Conservation (phyloP, 495 filamentous ascomycete genomes). For the Neohortaea acidophila region DNA sequence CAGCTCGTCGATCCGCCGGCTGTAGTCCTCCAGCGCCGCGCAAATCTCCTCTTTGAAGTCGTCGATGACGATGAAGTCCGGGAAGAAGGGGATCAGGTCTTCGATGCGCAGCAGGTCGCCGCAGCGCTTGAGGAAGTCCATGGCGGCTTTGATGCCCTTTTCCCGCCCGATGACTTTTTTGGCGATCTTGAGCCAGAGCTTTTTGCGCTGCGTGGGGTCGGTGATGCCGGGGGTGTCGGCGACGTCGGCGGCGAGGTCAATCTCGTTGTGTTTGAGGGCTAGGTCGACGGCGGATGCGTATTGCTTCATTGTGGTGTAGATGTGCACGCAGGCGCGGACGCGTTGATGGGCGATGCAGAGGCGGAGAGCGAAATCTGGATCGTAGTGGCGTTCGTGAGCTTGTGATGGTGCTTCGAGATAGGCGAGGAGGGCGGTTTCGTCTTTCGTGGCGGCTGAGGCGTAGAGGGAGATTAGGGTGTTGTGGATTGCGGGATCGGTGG, state of each 20-base stretch:
- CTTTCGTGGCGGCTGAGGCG: constrained; percentile 64
- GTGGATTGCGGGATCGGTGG: constrained; percentile 78
- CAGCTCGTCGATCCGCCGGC: constrained; percentile 72
- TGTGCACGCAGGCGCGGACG: constrained; percentile 84
- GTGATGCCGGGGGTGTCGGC: constrained; percentile 68
- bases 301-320: constrained; percentile 88
- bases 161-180: constrained; percentile 77
- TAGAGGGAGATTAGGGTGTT: constrained; percentile 95
- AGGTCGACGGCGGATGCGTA: constrained; percentile 85
- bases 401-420: constrained; percentile 69
- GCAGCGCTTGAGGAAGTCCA: constrained; percentile 84
- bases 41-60: constrained; percentile 99
- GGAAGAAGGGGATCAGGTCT: constrained; percentile 95
- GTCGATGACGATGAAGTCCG: constrained; percentile 97
- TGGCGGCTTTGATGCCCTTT: constrained; percentile 81
- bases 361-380: constrained; percentile 92
- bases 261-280: constrained; percentile 71
- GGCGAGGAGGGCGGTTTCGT: constrained; percentile 68
- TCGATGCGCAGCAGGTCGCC: constrained; percentile 88
- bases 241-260: constrained; percentile 75
- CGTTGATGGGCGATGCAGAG: constrained; percentile 88
- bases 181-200: constrained; percentile 85
- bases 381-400: constrained; percentile 51
- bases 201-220: constrained; percentile 64
- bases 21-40: constrained; percentile 79